Base-by-base conservation (phyloP, 345 rosid species). In the Theobroma cacao region DNA sequence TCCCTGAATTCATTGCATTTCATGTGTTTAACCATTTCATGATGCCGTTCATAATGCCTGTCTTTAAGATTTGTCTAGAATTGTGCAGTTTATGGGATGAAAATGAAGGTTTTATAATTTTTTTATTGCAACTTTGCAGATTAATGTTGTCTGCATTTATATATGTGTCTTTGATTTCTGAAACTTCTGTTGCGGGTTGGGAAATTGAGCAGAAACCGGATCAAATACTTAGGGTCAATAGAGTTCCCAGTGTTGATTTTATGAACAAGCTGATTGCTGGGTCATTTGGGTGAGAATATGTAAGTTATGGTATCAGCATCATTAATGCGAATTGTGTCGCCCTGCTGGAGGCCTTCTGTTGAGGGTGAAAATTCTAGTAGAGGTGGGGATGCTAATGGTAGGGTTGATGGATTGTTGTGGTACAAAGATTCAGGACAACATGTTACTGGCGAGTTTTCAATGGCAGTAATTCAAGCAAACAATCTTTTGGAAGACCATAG, bases 401-500 rank as follows among this genome's bases (percentile, higher is more conserved):
- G 91, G 17, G 80, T 84, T 26, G 93, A 97, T 75, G 98, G 98
- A 47, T 86, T 97, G 81, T 79, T 94, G 70, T 97, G 99, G 99
- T 90, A 90, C 68, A 97, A 91, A 83, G 98, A 94, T 85, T 79
- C 80, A 2, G 98, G 98, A 47, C 83, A 82, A 48, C 97, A 90
- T 83, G 85, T 80, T 5, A 80, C 78, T 38, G 98, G 98, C 52
- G 98, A 93, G 76, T 97, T 92, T 81, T 97, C 98, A 1, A 94
- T 97, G 99, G 98, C 98, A 0, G 97, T 94, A 34, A 86, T 97
- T 84, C 99, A 97, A 84, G 99, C 99, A 7, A 97, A 97, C 73
- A 77, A 59, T 74, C 45, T 86, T 41, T 81, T 94, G 76, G 99
- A 97, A 86, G 99, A 97, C 80, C 92, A 89, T 67, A 86, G 98